Evolutionary conservation across 768 basidiomycete species (phyloP).

Genomic region (Tricholoma hemisulphureum): DNA sequence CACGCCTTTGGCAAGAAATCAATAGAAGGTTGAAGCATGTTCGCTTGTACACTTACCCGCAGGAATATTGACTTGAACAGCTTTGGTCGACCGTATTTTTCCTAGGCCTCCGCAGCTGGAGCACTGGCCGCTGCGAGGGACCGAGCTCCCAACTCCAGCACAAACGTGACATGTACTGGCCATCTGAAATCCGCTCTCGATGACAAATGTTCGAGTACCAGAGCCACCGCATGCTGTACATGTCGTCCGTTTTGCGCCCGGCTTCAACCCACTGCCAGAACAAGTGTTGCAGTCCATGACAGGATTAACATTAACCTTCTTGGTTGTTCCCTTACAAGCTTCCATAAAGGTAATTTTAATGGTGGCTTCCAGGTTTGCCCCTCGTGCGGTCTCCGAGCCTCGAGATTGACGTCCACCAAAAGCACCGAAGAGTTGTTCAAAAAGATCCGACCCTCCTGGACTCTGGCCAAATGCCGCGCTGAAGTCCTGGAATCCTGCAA

Average conservation of each 20-base stretch:
- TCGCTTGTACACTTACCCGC: conserved; percentile 55
- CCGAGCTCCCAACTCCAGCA: conserved; percentile 73
- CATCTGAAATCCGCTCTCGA: conserved; percentile 97
- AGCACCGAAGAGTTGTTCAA: conserved; percentile 82
- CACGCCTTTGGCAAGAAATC: conserved; percentile 53
- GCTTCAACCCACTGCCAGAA: conserved; percentile 81
- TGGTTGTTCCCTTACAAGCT: conserved; percentile 85
- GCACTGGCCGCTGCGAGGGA: conserved; percentile 80
- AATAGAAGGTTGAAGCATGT: conserved; percentile 6
- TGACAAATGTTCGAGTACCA: conserved; percentile 84
- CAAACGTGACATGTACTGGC: conserved; percentile 85
- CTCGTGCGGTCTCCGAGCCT: conserved; percentile 49
- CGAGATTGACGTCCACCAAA: conserved; percentile 49
- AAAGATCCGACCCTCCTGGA: conserved; percentile 64
- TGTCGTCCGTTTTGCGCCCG: conserved; percentile 76
- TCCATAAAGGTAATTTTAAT: conserved; percentile 86
- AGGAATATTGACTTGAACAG: conserved; percentile 80
- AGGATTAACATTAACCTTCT: conserved; percentile 74
- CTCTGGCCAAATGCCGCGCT: conserved; percentile 53
- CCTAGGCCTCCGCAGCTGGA: conserved; percentile 82
- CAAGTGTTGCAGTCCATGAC: conserved; percentile 84
- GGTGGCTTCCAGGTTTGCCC: conserved; percentile 79
- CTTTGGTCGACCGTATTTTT: conserved; percentile 76
- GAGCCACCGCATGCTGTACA: conserved; percentile 84
- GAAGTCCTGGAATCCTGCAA: conserved; percentile 64